Conservation (phyloP, 768 basidiomycete species). For the Pisolithus tinctorius region DNA sequence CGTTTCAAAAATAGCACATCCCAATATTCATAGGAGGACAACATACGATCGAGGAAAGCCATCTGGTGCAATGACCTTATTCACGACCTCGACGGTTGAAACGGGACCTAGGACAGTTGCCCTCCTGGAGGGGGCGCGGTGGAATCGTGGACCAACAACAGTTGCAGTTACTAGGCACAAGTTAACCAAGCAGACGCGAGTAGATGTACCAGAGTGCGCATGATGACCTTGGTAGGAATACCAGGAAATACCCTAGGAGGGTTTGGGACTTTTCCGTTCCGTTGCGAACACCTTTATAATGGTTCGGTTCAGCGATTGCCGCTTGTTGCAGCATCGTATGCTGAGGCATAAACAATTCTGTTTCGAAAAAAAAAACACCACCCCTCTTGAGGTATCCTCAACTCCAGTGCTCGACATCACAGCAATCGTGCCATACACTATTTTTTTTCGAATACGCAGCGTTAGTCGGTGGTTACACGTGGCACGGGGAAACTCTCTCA, state of each 20-base stretch:
- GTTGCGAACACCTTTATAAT: too few relatives aligned
- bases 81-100: constrained; percentile 26
- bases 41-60: constrained; percentile 15
- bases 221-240: background rate
- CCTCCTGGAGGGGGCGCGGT: background rate
- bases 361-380: too few relatives aligned
- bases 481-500: too few relatives aligned
- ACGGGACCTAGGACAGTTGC: background rate
- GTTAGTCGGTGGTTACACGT: too few relatives aligned
- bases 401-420: too few relatives aligned
- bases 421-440: too few relatives aligned
- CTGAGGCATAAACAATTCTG: too few relatives aligned
- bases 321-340: too few relatives aligned
- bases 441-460: too few relatives aligned
- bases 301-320: too few relatives aligned
- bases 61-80: constrained; percentile 35
- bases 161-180: background rate
- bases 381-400: too few relatives aligned
- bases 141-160: background rate
- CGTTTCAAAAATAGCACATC: background rate
- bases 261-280: too few relatives aligned
- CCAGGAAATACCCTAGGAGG: background rate
- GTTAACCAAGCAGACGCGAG: background rate
- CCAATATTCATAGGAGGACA: background rate
- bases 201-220: background rate